Percentiles rank a stretch among this genome's conserved stretches.
These are phyloP conservation scores for Ophiocordyceps sinensis DNA, from an alignment of 2,329 filamentous ascomycete species.

Conservation along the genomic window DNA sequence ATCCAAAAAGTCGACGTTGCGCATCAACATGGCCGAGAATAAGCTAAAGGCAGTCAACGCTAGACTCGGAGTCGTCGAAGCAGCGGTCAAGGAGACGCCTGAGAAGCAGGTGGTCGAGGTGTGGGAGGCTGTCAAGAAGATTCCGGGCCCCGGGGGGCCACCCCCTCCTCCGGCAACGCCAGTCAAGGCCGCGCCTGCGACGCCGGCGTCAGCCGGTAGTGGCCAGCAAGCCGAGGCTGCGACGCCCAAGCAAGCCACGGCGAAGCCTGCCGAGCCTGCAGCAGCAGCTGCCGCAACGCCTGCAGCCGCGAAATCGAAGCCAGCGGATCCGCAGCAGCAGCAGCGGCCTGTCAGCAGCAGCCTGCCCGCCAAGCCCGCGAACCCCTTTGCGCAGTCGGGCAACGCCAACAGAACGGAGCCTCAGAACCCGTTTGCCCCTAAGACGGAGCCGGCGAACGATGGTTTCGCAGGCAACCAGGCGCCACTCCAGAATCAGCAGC, in stretches of 20 bases:
- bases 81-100: conserved; percentile 73
- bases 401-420: conserved; percentile 5
- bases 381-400: conserved; percentile 17
- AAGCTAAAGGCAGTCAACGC: conserved; percentile 48
- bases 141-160: conserved; percentile 33
- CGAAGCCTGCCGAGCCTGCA: conserved; percentile 6
- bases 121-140: conserved; percentile 70
- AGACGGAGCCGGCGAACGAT: conserved; percentile 3
- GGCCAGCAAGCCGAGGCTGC: neutral
- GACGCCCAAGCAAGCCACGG: conserved; percentile 2
- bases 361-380: conserved; percentile 10
- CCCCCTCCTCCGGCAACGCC: conserved; percentile 4
- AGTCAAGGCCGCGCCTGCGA: conserved; percentile 2
- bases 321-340: neutral
- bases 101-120: conserved; percentile 73
- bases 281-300: neutral
- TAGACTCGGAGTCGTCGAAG: conserved; percentile 66
- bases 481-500: conserved; percentile 8
- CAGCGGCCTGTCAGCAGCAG: conserved; percentile 9
- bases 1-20: conserved; percentile 58
- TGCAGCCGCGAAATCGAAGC: conserved; percentile 3
- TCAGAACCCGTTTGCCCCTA: conserved; percentile 13
- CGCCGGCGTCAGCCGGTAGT: neutral
- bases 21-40: conserved; percentile 67
- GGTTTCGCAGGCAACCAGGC: conserved; percentile 4